Conservation (phyloP, 768 basidiomycete genomes). For the Russula olivacea region DNA sequence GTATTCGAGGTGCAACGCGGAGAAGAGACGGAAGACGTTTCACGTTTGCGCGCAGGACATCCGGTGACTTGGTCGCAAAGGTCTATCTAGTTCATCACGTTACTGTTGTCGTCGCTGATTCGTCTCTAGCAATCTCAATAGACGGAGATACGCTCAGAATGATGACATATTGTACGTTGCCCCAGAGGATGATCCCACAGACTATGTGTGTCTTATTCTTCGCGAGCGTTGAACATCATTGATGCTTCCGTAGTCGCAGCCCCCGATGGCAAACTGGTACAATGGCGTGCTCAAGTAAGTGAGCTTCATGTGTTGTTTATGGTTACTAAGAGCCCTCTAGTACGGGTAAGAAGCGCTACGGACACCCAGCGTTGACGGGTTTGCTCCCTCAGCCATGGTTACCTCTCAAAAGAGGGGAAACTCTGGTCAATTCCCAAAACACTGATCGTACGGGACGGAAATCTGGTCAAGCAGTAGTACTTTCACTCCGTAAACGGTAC, state of each 20-base stretch:
- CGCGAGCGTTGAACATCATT: neutral
- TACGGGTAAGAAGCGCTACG: constrained; percentile 92
- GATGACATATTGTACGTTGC: constrained; percentile 95
- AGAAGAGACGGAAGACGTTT: constrained; percentile 75
- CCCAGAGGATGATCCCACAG: constrained; percentile 87
- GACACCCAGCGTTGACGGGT: constrained; percentile 92
- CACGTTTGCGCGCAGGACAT: constrained; percentile 70
- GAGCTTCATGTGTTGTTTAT: constrained; percentile 21
- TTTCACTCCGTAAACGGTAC: constrained; percentile 72
- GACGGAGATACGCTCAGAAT: constrained; percentile 84
- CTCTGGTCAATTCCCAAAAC: constrained; percentile 55
- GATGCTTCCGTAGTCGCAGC: constrained; percentile 63
- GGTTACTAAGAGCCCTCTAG: constrained; percentile 34
- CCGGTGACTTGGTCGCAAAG: constrained; percentile 88
- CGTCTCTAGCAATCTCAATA: constrained; percentile 63
- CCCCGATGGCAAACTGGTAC: constrained; percentile 95
- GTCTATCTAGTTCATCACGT: constrained; percentile 35
- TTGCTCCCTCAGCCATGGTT: constrained; percentile 92
- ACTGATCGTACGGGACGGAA: constrained; percentile 34
- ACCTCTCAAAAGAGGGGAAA: constrained; percentile 79
- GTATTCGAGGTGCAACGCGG: constrained; percentile 87
- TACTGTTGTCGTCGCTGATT: constrained; percentile 1
- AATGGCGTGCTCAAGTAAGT: constrained; percentile 81
- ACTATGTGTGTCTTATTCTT: constrained; percentile 55
- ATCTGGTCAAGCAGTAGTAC: constrained; percentile 61